Evolutionary conservation across 2,329 filamentous ascomycete genomes (phyloP), one percentile per base, ranked within the genome.

Genomic region (Celoporthe dispersa): DNA sequence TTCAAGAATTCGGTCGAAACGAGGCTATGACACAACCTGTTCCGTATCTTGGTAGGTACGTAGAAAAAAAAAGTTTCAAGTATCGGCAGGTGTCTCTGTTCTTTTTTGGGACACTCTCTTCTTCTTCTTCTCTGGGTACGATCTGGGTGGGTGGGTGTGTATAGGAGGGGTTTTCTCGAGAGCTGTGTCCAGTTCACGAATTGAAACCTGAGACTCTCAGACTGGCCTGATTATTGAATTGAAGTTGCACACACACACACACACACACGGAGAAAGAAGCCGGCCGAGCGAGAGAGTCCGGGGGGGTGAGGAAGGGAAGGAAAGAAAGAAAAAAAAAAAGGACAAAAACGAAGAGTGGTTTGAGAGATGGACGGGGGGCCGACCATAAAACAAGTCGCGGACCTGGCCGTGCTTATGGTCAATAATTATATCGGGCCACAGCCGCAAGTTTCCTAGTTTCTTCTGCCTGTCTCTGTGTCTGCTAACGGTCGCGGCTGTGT

Each of bases 41-140:
- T 35, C 57, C 57, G 57, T n/a, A 33, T 60, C 25, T n/a, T 22
- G 57, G 33, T 19, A 60, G 33, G 33, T 28, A 57, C 25, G 31
- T n/a, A 22, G 57, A 37, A n/a, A n/a, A n/a, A 37, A 60, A 37
- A 60, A n/a, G 31, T 60, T 60, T 37, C 31, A 60, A 60, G 11
- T 51, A 16, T 16, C 19, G 53, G 25, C 25, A 31, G 53, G 25
- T 12, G 25, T 16, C 44, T 16, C 44, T 48, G 44, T 48, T 48
- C 44, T 48, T 48, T 48, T 48, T 48, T 48, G 8, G 44, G 37
- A 9, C 35, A n/a, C n/a, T 41, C 39, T 16, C 16, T 41, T 41
- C 39, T 41, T 41, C 39, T 41, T 11, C 12, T 39, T 41, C 39
- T 12, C 14, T 16, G 39, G 12, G 39, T 41, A 41, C 12, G 41